phyloP scores from a whole-genome alignment of 1,139 yeast genomes.

The Kodamaea alishanica region DNA sequence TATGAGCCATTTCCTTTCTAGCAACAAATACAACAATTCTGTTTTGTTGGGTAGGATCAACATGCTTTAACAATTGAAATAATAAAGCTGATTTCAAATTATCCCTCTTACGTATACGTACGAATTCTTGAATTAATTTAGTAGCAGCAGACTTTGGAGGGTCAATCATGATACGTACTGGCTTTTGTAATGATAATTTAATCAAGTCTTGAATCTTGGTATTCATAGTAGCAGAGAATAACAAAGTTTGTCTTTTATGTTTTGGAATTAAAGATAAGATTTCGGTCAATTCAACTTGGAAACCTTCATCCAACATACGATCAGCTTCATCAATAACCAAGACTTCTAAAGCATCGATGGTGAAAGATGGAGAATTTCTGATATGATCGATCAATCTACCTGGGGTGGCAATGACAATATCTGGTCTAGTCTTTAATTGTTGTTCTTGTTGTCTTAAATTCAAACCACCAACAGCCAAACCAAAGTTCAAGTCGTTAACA shows the following conservation, averaged over 20 bases:
- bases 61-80: slow-evolving; percentile 61
- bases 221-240: slow-evolving; percentile 98
- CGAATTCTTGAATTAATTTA: slow-evolving; percentile 86
- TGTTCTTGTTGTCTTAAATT: slow-evolving; percentile 94
- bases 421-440: slow-evolving; percentile 87
- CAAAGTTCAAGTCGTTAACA: slow-evolving; percentile 73
- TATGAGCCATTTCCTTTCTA: slow-evolving; percentile 87
- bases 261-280: slow-evolving; percentile 82
- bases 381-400: slow-evolving; percentile 97
- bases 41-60: slow-evolving; percentile 58
- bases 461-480: slow-evolving; percentile 97
- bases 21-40: slow-evolving; percentile 88
- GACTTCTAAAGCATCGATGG: slow-evolving; percentile 86
- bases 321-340: slow-evolving; percentile 97
- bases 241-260: slow-evolving; percentile 81
- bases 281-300: slow-evolving; percentile 90
- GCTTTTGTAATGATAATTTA: slow-evolving; percentile 80
- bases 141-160: slow-evolving; percentile 93
- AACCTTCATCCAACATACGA: slow-evolving; percentile 98
- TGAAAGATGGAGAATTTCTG: slow-evolving; percentile 89
- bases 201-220: slow-evolving; percentile 84
- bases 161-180: slow-evolving; percentile 92
- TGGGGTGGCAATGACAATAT: slow-evolving; percentile 93
- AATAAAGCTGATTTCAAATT: slow-evolving; percentile 77
- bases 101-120: slow-evolving; percentile 89